Conservation (phyloP, 805 yeast genomes). For the Kuraishia molischiana region DNA sequence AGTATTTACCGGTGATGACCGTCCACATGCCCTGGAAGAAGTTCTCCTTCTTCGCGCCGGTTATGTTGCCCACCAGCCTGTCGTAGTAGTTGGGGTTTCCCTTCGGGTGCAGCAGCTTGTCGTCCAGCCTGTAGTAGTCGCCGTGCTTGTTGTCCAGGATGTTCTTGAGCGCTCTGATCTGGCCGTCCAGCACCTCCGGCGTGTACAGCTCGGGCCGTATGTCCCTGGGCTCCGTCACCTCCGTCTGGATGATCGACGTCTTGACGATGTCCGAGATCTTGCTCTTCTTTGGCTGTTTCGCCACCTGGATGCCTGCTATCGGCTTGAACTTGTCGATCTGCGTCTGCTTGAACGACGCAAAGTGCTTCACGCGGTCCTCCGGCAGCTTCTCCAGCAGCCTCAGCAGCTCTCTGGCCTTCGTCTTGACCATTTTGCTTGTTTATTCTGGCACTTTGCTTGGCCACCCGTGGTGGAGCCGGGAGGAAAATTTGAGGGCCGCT, state of each 20-base stretch:
- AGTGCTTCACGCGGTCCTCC: conserved; percentile 55
- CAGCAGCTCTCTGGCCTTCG: conserved; percentile 42
- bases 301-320: conserved; percentile 35
- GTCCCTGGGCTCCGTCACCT: conserved; percentile 16
- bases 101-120: conserved; percentile 64
- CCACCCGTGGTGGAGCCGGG: too few relatives aligned
- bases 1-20: conserved; percentile 63
- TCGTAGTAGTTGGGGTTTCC: conserved; percentile 78
- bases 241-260: conserved; percentile 28
- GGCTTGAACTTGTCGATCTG: conserved; percentile 51
- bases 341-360: conserved; percentile 58
- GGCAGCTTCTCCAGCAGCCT: conserved; percentile 54
- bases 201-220: conserved; percentile 40
- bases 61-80: conserved; percentile 59
- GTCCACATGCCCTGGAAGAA: conserved; percentile 60
- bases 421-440: too few relatives aligned
- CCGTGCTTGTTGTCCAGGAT: conserved; percentile 52
- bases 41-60: conserved; percentile 62
- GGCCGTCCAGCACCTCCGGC: conserved; percentile 38
- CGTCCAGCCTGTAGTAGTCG: conserved; percentile 53
- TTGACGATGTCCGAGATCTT: conserved; percentile 25
- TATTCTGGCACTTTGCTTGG: too few relatives aligned
- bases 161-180: conserved; percentile 46
- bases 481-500: too few relatives aligned
- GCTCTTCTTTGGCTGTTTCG: conserved; percentile 22